These are phyloP conservation scores for Cryptococcus sp. DNA, from an alignment of 1,284 basidiomycete species.

Conservation along the genomic window DNA sequence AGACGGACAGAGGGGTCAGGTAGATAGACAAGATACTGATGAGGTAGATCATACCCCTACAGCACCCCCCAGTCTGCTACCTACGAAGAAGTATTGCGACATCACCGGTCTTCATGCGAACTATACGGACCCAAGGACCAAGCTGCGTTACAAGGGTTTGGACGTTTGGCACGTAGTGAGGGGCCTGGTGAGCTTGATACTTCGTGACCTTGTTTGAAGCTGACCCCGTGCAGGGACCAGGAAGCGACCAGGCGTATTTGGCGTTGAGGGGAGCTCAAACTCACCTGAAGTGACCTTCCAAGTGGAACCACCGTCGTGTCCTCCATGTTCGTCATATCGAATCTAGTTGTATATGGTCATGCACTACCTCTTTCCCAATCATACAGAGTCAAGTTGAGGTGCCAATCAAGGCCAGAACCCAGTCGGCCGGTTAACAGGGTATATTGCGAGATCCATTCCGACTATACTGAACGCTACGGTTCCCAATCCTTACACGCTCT, in stretches of 20 bases:
- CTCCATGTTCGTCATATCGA: background rate
- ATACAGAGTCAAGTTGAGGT: no score
- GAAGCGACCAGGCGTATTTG: constrained; percentile 46
- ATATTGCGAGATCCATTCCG: no score
- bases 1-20: background rate
- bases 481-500: constrained; percentile 13
- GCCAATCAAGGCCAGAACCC: no score
- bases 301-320: background rate
- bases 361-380: no score
- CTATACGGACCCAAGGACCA: constrained; percentile 48
- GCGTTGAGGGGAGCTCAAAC: constrained; percentile 43
- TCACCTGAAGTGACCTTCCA: constrained; percentile 40
- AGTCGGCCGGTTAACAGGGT: no score
- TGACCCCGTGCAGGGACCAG: constrained; percentile 37
- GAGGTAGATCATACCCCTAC: constrained; percentile 42
- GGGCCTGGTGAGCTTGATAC: constrained; percentile 35
- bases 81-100: constrained; percentile 51
- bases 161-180: constrained; percentile 47
- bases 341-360: no score
- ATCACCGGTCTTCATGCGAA: constrained; percentile 49
- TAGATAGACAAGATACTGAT: background rate
- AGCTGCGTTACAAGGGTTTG: constrained; percentile 45
- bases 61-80: constrained; percentile 44
- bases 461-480: no score
- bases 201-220: background rate